Percentiles rank a stretch among this genome's conserved stretches.
Evolutionary conservation across 2,329 filamentous ascomycete species (phyloP).

Genomic region (Calonectria pteridis): DNA sequence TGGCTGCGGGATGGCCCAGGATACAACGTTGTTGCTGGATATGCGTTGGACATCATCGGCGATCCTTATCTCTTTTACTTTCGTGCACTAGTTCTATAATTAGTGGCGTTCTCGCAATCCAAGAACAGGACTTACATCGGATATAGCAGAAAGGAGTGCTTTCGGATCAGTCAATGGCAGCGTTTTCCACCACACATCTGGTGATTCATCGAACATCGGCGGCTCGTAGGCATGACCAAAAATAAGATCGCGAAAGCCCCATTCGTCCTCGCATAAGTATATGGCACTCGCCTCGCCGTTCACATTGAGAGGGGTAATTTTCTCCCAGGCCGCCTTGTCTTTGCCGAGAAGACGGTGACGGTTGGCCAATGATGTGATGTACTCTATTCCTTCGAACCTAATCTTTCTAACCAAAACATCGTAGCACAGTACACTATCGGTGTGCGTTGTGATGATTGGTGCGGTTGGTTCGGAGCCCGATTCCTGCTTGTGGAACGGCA

Average conservation of each 20-base stretch:
- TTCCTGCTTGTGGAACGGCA: background rate
- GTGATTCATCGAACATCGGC: background rate
- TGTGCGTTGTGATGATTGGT: too few relatives aligned
- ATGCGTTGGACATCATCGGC: background rate
- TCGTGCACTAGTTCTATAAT: background rate
- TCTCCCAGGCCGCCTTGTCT: background rate
- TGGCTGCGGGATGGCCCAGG: background rate
- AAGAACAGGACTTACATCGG: background rate
- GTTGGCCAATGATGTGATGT: background rate
- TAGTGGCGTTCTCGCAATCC: background rate
- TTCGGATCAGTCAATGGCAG: background rate
- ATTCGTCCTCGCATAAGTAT: conserved; percentile 6
- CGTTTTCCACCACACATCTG: conserved; percentile 15
- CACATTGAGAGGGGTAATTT: background rate
- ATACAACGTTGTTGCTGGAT: background rate
- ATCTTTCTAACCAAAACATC: background rate
- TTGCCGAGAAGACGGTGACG: background rate
- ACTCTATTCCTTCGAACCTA: background rate
- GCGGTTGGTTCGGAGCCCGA: too few relatives aligned
- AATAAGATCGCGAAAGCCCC: background rate
- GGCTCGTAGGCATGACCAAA: background rate
- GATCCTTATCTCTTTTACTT: background rate
- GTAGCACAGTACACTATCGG: too few relatives aligned
- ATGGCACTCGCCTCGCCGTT: background rate
- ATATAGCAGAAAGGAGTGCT: background rate